Conservation (phyloP, 192 early-diverging fungal genomes). For the Chytriomyces sp. region DNA sequence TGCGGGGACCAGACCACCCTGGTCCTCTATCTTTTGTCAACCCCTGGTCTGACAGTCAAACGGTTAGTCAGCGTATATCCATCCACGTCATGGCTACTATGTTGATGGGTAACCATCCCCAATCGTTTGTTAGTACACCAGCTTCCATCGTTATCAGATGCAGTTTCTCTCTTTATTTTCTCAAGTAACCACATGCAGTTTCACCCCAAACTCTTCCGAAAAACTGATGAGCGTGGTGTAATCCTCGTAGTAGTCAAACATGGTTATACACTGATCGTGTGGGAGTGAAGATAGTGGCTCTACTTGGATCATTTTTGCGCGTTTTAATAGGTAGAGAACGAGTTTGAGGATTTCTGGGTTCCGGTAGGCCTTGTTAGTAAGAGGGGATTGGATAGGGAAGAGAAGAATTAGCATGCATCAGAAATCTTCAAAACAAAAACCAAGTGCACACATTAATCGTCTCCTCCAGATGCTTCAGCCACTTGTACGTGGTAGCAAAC, state of each 20-base stretch:
- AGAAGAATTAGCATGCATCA: too few species aligned
- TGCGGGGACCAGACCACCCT: too few species aligned
- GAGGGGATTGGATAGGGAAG: not conserved
- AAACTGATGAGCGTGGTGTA: constrained; percentile 5
- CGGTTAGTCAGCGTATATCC: too few species aligned
- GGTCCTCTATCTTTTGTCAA: too few species aligned
- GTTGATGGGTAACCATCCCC: too few species aligned
- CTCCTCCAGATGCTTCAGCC: constrained; percentile 47
- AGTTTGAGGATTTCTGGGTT: constrained; percentile 35
- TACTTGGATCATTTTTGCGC: constrained; percentile 34
- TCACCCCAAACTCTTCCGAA: constrained; percentile 2
- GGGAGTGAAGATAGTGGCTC: constrained; percentile 30
- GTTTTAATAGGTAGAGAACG: constrained; percentile 26
- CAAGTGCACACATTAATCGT: constrained; percentile 17
- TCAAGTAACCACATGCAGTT: not conserved
- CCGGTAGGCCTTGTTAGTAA: constrained; percentile 20
- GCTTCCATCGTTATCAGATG: too few species aligned
- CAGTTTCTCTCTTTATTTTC: not conserved
- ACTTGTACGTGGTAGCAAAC: constrained; percentile 36
- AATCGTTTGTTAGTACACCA: too few species aligned
- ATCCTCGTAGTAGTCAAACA: constrained; percentile 31
- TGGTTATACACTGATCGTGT: constrained; percentile 14
- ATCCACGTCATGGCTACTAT: too few species aligned
- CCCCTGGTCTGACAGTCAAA: too few species aligned
- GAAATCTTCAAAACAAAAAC: not conserved